phyloP scores from a whole-genome alignment of 768 basidiomycete genomes.

The Xanthoconium stramineum region DNA sequence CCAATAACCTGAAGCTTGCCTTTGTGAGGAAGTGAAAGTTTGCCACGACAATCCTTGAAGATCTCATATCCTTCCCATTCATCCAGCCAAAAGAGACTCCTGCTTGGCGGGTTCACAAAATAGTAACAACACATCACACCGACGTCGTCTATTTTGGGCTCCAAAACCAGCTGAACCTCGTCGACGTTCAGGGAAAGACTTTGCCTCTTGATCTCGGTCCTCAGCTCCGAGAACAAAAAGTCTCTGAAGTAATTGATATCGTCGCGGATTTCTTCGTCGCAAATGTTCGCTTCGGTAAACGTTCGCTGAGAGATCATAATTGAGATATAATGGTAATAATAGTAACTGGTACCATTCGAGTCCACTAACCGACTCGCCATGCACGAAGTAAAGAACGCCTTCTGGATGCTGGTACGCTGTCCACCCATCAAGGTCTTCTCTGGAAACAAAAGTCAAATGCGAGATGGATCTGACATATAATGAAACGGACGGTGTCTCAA shows the following conservation, averaged over 20 bases:
- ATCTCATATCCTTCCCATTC: slow-evolving; percentile 35
- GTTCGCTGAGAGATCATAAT: slow-evolving; percentile 38
- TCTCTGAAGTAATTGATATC: slow-evolving; percentile 36
- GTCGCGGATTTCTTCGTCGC: slow-evolving; percentile 28
- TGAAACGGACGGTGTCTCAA: slow-evolving; percentile 18
- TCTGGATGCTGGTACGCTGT: slow-evolving; percentile 51
- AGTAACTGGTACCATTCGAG: neutral
- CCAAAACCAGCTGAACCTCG: slow-evolving; percentile 44
- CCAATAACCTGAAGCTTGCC: slow-evolving; percentile 6
- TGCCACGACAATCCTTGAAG: slow-evolving; percentile 24
- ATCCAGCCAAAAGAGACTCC: slow-evolving; percentile 54
- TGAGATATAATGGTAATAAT: neutral
- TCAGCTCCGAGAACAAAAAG: slow-evolving; percentile 18
- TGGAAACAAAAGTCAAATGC: neutral
- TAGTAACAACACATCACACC: slow-evolving; percentile 42
- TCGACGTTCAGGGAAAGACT: slow-evolving; percentile 27
- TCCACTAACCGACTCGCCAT: slow-evolving; percentile 40
- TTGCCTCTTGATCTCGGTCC: slow-evolving; percentile 1
- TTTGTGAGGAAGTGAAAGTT: slow-evolving; percentile 20
- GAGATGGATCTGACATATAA: neutral
- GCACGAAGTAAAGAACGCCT: slow-evolving; percentile 56
- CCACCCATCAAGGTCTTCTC: slow-evolving; percentile 40
- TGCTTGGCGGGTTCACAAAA: slow-evolving; percentile 45
- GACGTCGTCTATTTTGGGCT: slow-evolving; percentile 28
- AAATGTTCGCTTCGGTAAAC: slow-evolving; percentile 54